A percentile compares a stretch with the other conserved stretches of the same genome.
Conservation (phyloP, 2,329 filamentous ascomycete species). For the Trichoderma polysporum region DNA sequence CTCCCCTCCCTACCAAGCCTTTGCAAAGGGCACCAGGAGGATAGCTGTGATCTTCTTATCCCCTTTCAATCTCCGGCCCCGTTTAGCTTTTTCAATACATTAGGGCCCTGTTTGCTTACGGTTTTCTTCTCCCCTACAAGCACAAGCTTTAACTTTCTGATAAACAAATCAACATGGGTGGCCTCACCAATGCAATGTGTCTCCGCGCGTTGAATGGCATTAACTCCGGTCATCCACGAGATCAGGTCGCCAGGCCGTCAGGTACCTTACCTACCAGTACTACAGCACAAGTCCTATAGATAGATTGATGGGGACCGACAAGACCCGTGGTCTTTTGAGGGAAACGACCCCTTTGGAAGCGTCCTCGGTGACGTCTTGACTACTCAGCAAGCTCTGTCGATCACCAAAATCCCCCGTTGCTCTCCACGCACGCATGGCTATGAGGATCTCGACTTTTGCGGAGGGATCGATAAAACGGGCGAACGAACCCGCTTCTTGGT, state of each 20-base stretch:
- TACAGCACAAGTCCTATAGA: not conserved
- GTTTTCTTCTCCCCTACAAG: not conserved
- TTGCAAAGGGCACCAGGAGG: not conserved
- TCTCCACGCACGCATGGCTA: constrained; percentile 5
- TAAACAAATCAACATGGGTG: not conserved
- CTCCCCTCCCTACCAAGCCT: not conserved
- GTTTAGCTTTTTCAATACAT: not conserved
- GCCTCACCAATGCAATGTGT: not conserved
- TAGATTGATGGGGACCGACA: not conserved
- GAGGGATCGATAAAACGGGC: constrained; percentile 18
- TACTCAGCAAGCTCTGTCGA: constrained; percentile 9
- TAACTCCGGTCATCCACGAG: not conserved
- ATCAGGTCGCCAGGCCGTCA: not conserved
- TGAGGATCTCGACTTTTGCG: constrained; percentile 20
- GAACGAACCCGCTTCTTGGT: not conserved
- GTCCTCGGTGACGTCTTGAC: not conserved
- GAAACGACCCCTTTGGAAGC: not conserved
- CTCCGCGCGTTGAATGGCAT: not conserved
- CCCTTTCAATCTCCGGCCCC: constrained; percentile 5
- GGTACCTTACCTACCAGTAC: not conserved
- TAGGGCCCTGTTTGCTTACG: not conserved
- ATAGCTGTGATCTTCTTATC: not conserved
- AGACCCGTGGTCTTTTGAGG: not conserved
- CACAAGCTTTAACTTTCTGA: not conserved
- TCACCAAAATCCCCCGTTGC: constrained; percentile 8